Evolutionary conservation across 805 yeast species (phyloP).

Genomic region (Nakazawaea wickerhamii): DNA sequence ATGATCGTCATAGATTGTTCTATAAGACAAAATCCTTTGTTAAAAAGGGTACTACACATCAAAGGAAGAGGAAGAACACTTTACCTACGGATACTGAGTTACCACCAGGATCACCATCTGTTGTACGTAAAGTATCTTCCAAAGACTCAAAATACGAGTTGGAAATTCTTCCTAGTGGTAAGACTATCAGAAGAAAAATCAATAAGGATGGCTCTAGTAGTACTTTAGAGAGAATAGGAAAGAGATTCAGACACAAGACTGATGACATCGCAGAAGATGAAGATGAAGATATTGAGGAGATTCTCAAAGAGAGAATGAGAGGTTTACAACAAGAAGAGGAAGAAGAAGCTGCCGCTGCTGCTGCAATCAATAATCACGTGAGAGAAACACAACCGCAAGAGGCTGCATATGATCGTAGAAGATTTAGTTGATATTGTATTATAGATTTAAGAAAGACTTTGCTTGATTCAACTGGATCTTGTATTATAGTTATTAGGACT

Average conservation of each 20-base stretch:
- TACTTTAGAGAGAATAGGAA: slow-evolving; percentile 27
- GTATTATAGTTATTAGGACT: too few relatives aligned
- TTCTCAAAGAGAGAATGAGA: slow-evolving; percentile 29
- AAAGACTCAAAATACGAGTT: slow-evolving; percentile 34
- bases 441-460: too few relatives aligned
- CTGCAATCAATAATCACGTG: too few relatives aligned
- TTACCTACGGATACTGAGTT: slow-evolving; percentile 40
- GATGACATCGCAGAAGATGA: slow-evolving; percentile 36
- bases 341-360: background rate
- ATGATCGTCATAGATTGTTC: slow-evolving; percentile 15
- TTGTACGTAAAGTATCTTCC: slow-evolving; percentile 26
- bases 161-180: slow-evolving; percentile 74
- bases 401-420: too few relatives aligned
- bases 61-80: slow-evolving; percentile 45
- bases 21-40: slow-evolving; percentile 25
- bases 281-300: slow-evolving; percentile 49
- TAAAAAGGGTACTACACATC: slow-evolving; percentile 34
- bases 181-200: slow-evolving; percentile 40
- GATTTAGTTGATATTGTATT: too few relatives aligned
- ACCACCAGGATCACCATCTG: slow-evolving; percentile 42
- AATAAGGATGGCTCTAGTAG: slow-evolving; percentile 19
- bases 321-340: slow-evolving; percentile 20
- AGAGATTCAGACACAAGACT: slow-evolving; percentile 32
- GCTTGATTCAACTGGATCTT: too few relatives aligned
- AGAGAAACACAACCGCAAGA: too few relatives aligned